Conservation (phyloP, 2,329 filamentous ascomycete species). For the Cordyceps javanica region DNA sequence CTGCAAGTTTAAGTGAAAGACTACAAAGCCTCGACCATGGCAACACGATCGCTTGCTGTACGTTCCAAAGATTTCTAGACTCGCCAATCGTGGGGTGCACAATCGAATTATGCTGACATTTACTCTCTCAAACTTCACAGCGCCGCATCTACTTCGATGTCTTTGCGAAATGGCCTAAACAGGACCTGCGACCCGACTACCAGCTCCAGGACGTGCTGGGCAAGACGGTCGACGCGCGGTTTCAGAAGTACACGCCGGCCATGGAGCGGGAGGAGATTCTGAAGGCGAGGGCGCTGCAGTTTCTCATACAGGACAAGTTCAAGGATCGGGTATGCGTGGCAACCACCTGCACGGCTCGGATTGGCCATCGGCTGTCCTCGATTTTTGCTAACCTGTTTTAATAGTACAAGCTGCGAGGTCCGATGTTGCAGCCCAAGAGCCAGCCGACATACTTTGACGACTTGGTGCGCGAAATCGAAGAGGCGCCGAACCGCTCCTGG, state of each 20-base stretch:
- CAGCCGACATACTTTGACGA: conserved; percentile 60
- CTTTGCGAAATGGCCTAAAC: conserved; percentile 55
- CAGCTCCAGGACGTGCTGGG: conserved; percentile 54
- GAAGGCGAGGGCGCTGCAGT: conserved; percentile 54
- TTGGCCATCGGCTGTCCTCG: too few relatives aligned
- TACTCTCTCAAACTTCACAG: conserved; percentile 18
- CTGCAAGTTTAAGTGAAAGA: background rate
- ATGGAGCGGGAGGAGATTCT: conserved; percentile 44
- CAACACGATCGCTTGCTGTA: conserved; percentile 8
- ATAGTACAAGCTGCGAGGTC: conserved; percentile 38
- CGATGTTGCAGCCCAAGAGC: conserved; percentile 51
- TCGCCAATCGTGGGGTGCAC: background rate
- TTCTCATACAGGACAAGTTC: conserved; percentile 55
- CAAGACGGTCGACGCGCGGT: conserved; percentile 30
- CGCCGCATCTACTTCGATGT: conserved; percentile 32
- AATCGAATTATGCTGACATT: background rate
- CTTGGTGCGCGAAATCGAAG: conserved; percentile 55
- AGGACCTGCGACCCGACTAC: conserved; percentile 55
- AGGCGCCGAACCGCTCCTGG: conserved; percentile 53
- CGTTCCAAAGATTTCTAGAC: background rate
- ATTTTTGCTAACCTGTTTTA: conserved; percentile 10
- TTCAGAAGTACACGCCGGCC: conserved; percentile 24
- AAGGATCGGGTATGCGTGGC: conserved; percentile 42
- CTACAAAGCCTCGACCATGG: background rate
- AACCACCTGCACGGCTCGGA: too few relatives aligned